A percentile compares a stretch with the other conserved stretches of the same genome.
Conservation (phyloP, 2,329 filamentous ascomycete genomes). For the Fusarium tjaetaba region DNA sequence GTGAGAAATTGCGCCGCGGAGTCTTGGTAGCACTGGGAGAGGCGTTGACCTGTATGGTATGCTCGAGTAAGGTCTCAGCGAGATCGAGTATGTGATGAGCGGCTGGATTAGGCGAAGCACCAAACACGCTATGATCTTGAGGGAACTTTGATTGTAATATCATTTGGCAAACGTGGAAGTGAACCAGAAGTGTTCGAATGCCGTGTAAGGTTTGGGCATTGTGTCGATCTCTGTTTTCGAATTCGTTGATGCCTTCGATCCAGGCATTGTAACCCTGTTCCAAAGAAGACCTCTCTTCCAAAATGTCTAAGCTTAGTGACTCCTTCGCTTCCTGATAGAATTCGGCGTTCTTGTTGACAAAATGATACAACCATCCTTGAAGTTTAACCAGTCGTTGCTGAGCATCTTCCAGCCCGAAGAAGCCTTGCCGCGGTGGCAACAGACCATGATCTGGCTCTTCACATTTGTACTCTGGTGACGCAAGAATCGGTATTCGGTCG, state of each 20-base stretch:
- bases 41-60: neutral
- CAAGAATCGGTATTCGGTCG: slow-evolving; percentile 13
- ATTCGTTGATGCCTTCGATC: neutral
- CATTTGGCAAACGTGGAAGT: slow-evolving; percentile 18
- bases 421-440: neutral
- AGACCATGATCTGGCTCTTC: neutral
- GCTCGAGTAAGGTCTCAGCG: slow-evolving; percentile 7
- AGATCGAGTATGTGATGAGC: slow-evolving; percentile 11
- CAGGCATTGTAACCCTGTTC: neutral
- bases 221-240: neutral
- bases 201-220: neutral
- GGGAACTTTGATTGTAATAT: slow-evolving; percentile 20
- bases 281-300: slow-evolving; percentile 5
- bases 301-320: neutral
- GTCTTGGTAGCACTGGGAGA: slow-evolving; percentile 4
- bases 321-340: neutral
- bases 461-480: neutral
- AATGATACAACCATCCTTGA: slow-evolving; percentile 24
- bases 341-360: neutral
- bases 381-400: slow-evolving; percentile 16
- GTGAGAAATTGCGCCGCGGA: slow-evolving; percentile 23
- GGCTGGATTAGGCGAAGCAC: slow-evolving; percentile 2
- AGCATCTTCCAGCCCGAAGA: neutral
- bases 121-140: slow-evolving; percentile 1
- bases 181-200: slow-evolving; percentile 7